Conservation (phyloP, 2,329 filamentous ascomycete genomes). For the Penicillium polonicum region DNA sequence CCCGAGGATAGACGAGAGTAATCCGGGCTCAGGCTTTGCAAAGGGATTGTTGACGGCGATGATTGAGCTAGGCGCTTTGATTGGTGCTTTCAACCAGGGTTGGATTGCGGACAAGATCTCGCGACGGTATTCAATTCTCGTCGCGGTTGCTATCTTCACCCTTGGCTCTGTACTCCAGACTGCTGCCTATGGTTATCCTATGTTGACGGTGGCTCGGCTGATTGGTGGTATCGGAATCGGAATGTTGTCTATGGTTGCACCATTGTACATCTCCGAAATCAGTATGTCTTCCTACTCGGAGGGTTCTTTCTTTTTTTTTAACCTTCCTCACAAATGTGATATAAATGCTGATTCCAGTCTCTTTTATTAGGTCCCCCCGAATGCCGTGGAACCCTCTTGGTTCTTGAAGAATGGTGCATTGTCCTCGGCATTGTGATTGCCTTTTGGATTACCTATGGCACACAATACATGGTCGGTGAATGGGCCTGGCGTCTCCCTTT, state of each 20-base stretch:
- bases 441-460: constrained; percentile 46
- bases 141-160: constrained; percentile 53
- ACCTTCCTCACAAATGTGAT: no score
- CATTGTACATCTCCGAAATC: constrained; percentile 55
- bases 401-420: constrained; percentile 45
- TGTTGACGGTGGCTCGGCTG: constrained; percentile 52
- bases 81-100: constrained; percentile 48
- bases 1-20: constrained; percentile 42
- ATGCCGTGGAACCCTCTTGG: constrained; percentile 48
- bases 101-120: constrained; percentile 55
- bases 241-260: constrained; percentile 52
- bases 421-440: constrained; percentile 44
- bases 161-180: constrained; percentile 54
- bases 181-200: constrained; percentile 50
- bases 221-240: constrained; percentile 55
- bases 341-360: neutral
- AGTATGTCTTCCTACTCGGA: constrained; percentile 22
- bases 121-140: constrained; percentile 53
- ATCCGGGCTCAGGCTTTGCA: constrained; percentile 41
- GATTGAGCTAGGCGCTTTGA: constrained; percentile 54
- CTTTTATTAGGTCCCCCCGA: constrained; percentile 40
- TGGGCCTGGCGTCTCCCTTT: constrained; percentile 52
- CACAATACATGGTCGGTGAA: constrained; percentile 45
- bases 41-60: constrained; percentile 54
- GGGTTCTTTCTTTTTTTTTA: neutral